Conservation (phyloP, 1,284 basidiomycete genomes). For the Ustilago vetiveriae region DNA sequence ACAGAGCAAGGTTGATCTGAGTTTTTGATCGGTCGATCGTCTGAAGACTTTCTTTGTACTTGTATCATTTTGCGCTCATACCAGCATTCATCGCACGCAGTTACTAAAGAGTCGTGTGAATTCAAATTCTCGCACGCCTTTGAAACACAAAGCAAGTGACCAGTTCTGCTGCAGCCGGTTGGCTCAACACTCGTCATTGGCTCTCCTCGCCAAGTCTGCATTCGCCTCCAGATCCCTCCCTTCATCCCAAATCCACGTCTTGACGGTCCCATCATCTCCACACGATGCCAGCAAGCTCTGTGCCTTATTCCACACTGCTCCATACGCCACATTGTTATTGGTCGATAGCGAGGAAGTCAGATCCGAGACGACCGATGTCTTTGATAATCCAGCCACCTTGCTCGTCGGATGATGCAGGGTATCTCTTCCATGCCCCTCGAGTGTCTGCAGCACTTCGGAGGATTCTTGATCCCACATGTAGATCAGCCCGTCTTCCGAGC, state of each 20-base stretch:
- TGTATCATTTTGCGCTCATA: too few species aligned
- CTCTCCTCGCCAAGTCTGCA: slow-evolving; percentile 24
- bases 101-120: too few species aligned
- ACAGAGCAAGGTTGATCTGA: slow-evolving; percentile 21
- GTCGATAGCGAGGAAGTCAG: slow-evolving; percentile 32
- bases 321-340: slow-evolving; percentile 67
- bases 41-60: slow-evolving; percentile 15
- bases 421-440: slow-evolving; percentile 60
- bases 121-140: too few species aligned
- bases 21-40: slow-evolving; percentile 11
- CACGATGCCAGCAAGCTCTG: slow-evolving; percentile 68
- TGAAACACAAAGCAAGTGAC: too few species aligned
- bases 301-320: slow-evolving; percentile 68
- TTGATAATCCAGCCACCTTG: not conserved
- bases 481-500: slow-evolving; percentile 68
- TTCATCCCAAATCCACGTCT: slow-evolving; percentile 68
- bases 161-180: too few species aligned
- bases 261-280: slow-evolving; percentile 69
- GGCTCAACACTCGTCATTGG: slow-evolving; percentile 11
- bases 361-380: slow-evolving; percentile 20
- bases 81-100: too few species aligned
- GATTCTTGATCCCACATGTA: slow-evolving; percentile 67
- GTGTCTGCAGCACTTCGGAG: slow-evolving; percentile 62
- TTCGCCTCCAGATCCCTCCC: slow-evolving; percentile 36
- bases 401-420: slow-evolving; percentile 11